phyloP scores from a whole-genome alignment of 2,329 filamentous ascomycete species.

The Pseudopithomyces maydicus region DNA sequence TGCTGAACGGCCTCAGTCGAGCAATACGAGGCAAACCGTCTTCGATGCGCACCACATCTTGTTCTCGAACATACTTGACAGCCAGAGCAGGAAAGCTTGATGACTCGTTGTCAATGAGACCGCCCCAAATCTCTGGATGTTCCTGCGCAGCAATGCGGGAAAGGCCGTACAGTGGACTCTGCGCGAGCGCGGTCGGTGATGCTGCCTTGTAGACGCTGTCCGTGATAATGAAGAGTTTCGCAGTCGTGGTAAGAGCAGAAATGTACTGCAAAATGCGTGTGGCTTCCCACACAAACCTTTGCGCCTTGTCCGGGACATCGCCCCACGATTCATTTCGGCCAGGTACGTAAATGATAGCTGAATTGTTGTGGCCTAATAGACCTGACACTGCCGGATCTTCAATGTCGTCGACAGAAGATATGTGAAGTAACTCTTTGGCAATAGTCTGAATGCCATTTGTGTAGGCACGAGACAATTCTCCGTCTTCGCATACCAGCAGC shows the following conservation, averaged over 20 bases:
- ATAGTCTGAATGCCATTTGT: constrained; percentile 17
- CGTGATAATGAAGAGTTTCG: constrained; percentile 40
- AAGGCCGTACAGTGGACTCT: constrained; percentile 45
- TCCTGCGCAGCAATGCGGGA: constrained; percentile 48
- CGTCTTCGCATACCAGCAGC: constrained; percentile 32
- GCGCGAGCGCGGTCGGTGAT: constrained; percentile 38
- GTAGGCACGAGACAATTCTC: constrained; percentile 20
- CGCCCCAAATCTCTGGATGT: constrained; percentile 47
- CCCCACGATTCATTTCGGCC: constrained; percentile 8
- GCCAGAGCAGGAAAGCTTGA: constrained; percentile 39
- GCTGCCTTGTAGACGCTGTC: constrained; percentile 27
- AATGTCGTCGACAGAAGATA: constrained; percentile 15
- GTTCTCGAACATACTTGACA: constrained; percentile 46
- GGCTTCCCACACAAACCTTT: constrained; percentile 24
- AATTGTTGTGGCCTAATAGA: constrained; percentile 11
- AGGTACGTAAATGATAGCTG: constrained; percentile 23
- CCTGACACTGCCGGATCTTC: neutral
- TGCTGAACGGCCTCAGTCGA: constrained; percentile 33
- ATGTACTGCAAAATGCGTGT: constrained; percentile 25
- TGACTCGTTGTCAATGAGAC: constrained; percentile 44
- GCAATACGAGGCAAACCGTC: constrained; percentile 46
- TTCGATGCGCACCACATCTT: constrained; percentile 47
- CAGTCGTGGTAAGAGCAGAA: constrained; percentile 6
- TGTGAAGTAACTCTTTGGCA: neutral
- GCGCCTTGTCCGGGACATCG: constrained; percentile 16